These are phyloP conservation scores for Fistulina hepatica DNA, from an alignment of 1,284 basidiomycete genomes.

Conservation along the genomic window DNA sequence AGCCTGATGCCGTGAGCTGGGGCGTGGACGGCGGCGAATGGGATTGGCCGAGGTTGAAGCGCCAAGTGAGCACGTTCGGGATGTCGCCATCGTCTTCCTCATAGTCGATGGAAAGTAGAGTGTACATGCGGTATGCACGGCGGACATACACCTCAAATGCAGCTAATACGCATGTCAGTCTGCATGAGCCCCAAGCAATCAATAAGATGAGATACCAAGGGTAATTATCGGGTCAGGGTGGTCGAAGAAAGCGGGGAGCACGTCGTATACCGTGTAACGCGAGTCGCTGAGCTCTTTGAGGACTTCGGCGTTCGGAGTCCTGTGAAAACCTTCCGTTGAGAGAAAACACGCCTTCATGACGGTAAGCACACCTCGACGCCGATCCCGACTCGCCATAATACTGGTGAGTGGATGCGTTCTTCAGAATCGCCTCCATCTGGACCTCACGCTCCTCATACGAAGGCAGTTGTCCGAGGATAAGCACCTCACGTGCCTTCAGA, in stretches of 20 bases:
- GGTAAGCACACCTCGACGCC: constrained; percentile 39
- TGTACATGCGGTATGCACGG: constrained; percentile 94
- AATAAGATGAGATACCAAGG: constrained; percentile 46
- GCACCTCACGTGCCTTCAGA: constrained; percentile 94
- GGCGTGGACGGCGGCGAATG: constrained; percentile 81
- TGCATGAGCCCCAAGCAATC: constrained; percentile 1
- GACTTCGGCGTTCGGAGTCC: constrained; percentile 75
- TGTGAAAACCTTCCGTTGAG: constrained; percentile 19
- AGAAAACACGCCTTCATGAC: background rate
- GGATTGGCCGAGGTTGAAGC: constrained; percentile 85
- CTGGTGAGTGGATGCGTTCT: constrained; percentile 75
- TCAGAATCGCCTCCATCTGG: constrained; percentile 94
- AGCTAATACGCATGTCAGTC: constrained; percentile 39
- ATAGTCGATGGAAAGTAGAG: constrained; percentile 85
- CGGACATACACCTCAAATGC: constrained; percentile 95
- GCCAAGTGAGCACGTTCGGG: constrained; percentile 80
- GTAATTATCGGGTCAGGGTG: constrained; percentile 78
- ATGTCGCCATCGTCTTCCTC: constrained; percentile 80
- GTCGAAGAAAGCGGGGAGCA: constrained; percentile 92
- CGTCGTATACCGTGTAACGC: constrained; percentile 94
- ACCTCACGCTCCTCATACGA: constrained; percentile 89
- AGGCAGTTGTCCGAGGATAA: constrained; percentile 93
- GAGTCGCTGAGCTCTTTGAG: constrained; percentile 94
- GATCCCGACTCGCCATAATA: constrained; percentile 83
- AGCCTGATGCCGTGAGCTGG: constrained; percentile 48